Evolutionary conservation across 2,329 filamentous ascomycete genomes (phyloP).

Genomic region (Blumeriella jaapii): DNA sequence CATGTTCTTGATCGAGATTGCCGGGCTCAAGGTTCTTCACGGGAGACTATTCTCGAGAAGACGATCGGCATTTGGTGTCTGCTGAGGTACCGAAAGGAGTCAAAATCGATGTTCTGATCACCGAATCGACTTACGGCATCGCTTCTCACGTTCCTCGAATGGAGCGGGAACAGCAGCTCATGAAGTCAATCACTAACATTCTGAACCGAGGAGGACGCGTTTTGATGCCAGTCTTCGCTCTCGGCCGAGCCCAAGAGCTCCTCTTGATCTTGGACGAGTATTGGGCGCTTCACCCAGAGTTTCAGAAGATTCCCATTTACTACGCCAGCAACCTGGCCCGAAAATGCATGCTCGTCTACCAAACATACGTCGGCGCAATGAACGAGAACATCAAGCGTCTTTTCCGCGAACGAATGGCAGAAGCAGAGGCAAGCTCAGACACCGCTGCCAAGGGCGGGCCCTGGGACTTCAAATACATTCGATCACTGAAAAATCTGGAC

Average conservation of each 20-base stretch:
- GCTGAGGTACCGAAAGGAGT: constrained; percentile 80
- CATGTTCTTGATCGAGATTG: constrained; percentile 97
- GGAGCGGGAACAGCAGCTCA: constrained; percentile 83
- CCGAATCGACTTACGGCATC: constrained; percentile 93
- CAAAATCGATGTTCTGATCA: constrained; percentile 93
- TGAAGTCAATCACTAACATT: constrained; percentile 89
- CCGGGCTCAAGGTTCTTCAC: constrained; percentile 95
- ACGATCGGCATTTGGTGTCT: constrained; percentile 89
- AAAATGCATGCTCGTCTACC: constrained; percentile 98
- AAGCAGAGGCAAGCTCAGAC: constrained; percentile 72
- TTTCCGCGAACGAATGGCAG: constrained; percentile 86
- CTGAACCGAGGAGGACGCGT: constrained; percentile 86
- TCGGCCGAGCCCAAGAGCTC: constrained; percentile 87
- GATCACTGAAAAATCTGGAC: constrained; percentile 84
- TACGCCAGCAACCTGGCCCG: constrained; percentile 91
- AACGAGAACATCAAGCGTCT: constrained; percentile 97
- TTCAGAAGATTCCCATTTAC: constrained; percentile 87
- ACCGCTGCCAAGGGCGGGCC: constrained; percentile 67
- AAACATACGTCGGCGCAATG: constrained; percentile 97
- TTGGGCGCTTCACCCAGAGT: constrained; percentile 82
- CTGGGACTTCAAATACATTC: constrained; percentile 94
- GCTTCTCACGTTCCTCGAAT: constrained; percentile 83
- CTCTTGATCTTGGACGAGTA: constrained; percentile 94
- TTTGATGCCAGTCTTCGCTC: constrained; percentile 87
- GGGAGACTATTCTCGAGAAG: constrained; percentile 91